Percentiles rank a stretch among this genome's conserved stretches.
phyloP scores from a whole-genome alignment of 257 asterid species.

The Cynanchum wilfordii region DNA sequence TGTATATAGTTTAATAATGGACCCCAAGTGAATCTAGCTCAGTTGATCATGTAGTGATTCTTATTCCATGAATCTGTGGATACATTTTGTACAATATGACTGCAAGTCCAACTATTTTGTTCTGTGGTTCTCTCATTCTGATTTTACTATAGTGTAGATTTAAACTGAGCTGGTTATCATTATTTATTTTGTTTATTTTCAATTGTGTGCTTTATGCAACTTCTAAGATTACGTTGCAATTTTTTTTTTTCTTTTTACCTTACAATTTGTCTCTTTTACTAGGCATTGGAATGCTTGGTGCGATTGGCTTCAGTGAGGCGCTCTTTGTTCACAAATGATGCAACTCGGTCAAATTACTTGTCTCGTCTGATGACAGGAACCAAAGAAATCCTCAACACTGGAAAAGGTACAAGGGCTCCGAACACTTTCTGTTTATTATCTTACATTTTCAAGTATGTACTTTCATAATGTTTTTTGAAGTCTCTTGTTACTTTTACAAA shows the following conservation, averaged over 20 bases:
- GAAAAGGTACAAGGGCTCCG: constrained; percentile 57
- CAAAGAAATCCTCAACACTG: constrained; percentile 80
- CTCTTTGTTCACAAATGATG: constrained; percentile 82
- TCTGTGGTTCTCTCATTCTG: background rate
- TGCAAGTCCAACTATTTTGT: background rate
- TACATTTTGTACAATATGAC: background rate
- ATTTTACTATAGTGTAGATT: background rate
- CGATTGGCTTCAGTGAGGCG: constrained; percentile 94
- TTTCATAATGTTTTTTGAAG: background rate
- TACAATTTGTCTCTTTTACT: constrained; percentile 14
- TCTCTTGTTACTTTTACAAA: background rate
- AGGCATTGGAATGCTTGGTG: constrained; percentile 96
- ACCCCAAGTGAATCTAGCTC: background rate
- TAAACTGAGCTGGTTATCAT: background rate
- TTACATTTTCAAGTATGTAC: background rate
- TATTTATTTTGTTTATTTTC: background rate
- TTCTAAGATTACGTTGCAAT: background rate
- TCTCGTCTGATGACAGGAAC: constrained; percentile 95
- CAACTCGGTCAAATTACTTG: constrained; percentile 79
- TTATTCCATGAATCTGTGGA: constrained; percentile 2
- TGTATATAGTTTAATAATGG: background rate
- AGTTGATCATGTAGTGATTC: background rate
- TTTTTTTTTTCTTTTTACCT: background rate
- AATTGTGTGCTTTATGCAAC: background rate
- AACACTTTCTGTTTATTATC: background rate